These are phyloP conservation scores for Hypoxylon sp. DNA, from an alignment of 2,329 filamentous ascomycete species.

Conservation along the genomic window DNA sequence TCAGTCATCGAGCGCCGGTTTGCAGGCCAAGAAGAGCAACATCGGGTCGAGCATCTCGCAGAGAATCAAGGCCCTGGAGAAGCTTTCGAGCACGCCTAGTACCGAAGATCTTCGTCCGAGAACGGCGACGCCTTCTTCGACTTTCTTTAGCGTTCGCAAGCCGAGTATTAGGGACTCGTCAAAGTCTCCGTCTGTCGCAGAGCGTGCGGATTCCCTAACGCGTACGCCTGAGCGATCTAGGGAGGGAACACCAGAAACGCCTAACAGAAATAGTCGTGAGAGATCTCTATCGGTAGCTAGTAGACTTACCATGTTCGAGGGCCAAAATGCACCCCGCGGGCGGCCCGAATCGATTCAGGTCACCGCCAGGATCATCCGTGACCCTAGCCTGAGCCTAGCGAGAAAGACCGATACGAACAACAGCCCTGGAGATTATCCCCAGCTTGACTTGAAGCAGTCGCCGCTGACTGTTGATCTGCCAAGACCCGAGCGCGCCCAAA, in stretches of 20 bases:
- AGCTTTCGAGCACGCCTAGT: constrained; percentile 67
- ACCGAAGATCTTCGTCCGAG: constrained; percentile 45
- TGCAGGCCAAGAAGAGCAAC: constrained; percentile 79
- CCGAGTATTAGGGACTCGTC: constrained; percentile 50
- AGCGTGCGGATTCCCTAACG: constrained; percentile 53
- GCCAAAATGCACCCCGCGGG: constrained; percentile 55
- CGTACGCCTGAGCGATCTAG: constrained; percentile 46
- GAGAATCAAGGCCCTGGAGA: constrained; percentile 92
- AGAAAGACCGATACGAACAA: constrained; percentile 56
- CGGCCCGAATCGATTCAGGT: constrained; percentile 86
- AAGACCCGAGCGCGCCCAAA: constrained; percentile 51
- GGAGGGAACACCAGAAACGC: constrained; percentile 41
- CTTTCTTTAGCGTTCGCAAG: constrained; percentile 60
- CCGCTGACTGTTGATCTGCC: constrained; percentile 70
- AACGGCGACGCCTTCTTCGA: constrained; percentile 52
- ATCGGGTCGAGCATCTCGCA: constrained; percentile 92
- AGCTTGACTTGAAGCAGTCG: constrained; percentile 68
- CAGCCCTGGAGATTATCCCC: constrained; percentile 59
- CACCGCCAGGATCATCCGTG: constrained; percentile 83
- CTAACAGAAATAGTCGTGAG: constrained; percentile 51
- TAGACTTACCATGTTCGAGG: constrained; percentile 67
- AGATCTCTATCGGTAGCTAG: constrained; percentile 67
- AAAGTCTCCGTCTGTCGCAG: constrained; percentile 52
- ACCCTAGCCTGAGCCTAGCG: constrained; percentile 60
- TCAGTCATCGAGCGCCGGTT: constrained; percentile 61